These are phyloP conservation scores for Solanum medicagineum DNA, from an alignment of 257 asterid species.

Conservation along the genomic window DNA sequence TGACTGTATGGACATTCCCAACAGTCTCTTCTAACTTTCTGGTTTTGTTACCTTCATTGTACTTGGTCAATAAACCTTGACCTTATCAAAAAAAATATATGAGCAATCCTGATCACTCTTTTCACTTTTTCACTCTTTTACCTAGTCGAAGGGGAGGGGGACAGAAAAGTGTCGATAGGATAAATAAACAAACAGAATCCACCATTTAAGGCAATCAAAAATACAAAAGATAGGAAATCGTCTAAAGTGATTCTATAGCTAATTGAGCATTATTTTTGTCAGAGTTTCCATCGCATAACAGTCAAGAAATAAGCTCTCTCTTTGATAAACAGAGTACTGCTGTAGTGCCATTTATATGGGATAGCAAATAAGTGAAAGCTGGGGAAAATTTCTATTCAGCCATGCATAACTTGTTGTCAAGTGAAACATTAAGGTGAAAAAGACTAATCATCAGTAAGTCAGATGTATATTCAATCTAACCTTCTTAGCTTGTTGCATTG, in stretches of 20 bases:
- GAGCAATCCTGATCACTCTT: neutral
- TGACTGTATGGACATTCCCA: no score
- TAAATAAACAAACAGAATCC: neutral
- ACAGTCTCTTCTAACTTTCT: no score
- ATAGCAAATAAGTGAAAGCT: neutral
- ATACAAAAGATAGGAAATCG: neutral
- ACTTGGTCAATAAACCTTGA: no score
- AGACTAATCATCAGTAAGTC: neutral
- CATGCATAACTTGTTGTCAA: neutral
- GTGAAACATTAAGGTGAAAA: neutral
- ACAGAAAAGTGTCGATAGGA: neutral
- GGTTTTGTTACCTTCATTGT: no score
- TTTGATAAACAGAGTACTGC: neutral
- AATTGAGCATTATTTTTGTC: neutral
- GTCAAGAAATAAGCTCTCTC: neutral
- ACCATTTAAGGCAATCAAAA: neutral
- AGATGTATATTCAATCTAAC: slow-evolving; percentile 16
- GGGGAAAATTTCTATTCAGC: neutral
- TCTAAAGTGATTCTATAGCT: neutral
- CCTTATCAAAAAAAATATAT: neutral
- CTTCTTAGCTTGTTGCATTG: slow-evolving; percentile 85
- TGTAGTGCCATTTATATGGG: neutral
- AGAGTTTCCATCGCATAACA: neutral
- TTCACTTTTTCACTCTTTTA: neutral
- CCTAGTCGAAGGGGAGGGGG: neutral